These are phyloP conservation scores for Leucocoprinus leucothites DNA, from an alignment of 768 basidiomycete genomes.

Conservation along the genomic window DNA sequence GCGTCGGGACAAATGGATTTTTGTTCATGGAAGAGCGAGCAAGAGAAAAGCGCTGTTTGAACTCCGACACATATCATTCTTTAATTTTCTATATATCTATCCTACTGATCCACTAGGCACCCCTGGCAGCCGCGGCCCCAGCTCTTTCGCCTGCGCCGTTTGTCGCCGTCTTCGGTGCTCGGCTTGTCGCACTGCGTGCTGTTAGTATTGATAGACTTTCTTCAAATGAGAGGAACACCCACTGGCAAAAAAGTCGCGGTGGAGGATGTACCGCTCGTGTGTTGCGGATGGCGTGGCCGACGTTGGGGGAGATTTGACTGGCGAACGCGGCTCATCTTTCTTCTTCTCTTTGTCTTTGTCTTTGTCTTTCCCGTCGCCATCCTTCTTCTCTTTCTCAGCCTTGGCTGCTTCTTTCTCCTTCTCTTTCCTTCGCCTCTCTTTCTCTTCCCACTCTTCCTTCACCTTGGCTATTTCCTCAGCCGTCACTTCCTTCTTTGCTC, in stretches of 20 bases:
- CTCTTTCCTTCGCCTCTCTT: conserved; percentile 57
- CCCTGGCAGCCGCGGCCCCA: conserved; percentile 70
- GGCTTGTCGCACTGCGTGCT: conserved; percentile 56
- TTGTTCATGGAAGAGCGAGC: conserved; percentile 68
- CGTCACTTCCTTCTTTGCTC: conserved; percentile 39
- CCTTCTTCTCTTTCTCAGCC: conserved; percentile 35
- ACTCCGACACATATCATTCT: conserved; percentile 12
- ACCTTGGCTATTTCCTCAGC: conserved; percentile 76
- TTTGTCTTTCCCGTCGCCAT: conserved; percentile 35
- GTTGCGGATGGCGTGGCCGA: conserved; percentile 36
- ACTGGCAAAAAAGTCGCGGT: conserved; percentile 75
- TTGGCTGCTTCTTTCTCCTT: conserved; percentile 47
- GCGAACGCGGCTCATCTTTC: conserved; percentile 23
- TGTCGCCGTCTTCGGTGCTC: conserved; percentile 75
- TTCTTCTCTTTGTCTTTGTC: conserved; percentile 29
- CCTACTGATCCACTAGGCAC: conserved; percentile 40
- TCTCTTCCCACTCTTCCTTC: conserved; percentile 79
- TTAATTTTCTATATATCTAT: conserved; percentile 14
- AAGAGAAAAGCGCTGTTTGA: neutral
- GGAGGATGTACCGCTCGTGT: conserved; percentile 78
- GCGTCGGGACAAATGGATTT: conserved; percentile 75
- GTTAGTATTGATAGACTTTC: neutral
- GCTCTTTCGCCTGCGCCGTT: conserved; percentile 59
- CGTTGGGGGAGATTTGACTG: conserved; percentile 22
- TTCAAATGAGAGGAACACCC: conserved; percentile 16